phyloP scores from a whole-genome alignment of 371 early-diverging fungal species.

The Quaeritorhiza haematococci region DNA sequence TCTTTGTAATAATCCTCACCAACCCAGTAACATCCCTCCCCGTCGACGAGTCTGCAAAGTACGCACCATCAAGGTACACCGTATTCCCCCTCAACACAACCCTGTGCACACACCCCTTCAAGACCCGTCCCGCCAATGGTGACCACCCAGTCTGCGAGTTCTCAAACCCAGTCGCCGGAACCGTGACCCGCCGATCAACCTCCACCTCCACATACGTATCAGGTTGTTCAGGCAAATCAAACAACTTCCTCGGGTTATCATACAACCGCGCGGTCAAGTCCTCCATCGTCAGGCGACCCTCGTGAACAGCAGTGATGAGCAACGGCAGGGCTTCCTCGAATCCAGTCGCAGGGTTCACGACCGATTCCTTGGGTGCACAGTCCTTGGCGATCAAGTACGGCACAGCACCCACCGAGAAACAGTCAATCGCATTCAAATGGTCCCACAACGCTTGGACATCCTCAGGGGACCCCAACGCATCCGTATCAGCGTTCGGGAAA shows the following conservation, averaged over 20 bases:
- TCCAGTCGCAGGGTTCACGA: constrained; percentile 40
- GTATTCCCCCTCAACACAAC: constrained; percentile 81
- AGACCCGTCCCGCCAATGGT: constrained; percentile 20
- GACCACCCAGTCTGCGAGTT: constrained; percentile 41
- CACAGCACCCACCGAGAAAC: constrained; percentile 77
- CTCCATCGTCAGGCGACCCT: constrained; percentile 72
- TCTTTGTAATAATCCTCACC: constrained; percentile 14
- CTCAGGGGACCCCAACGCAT: constrained; percentile 8
- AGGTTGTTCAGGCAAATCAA: constrained; percentile 77
- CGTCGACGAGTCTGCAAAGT: constrained; percentile 25
- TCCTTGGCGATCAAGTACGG: constrained; percentile 55
- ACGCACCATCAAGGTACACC: constrained; percentile 74
- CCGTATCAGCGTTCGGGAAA: constrained; percentile 5
- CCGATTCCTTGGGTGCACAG: constrained; percentile 23
- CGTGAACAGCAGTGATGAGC: constrained; percentile 75
- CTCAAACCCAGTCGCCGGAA: constrained; percentile 25
- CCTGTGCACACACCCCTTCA: constrained; percentile 67
- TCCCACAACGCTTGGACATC: constrained; percentile 73
- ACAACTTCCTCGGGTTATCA: constrained; percentile 82
- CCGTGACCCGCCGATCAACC: constrained; percentile 52
- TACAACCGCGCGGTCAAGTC: constrained; percentile 71
- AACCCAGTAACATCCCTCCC: constrained; percentile 39
- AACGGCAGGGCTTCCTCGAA: constrained; percentile 73
- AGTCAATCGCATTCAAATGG: constrained; percentile 76
- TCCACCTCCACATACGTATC: constrained; percentile 88